Evolutionary conservation across 495 filamentous ascomycete species (phyloP), one percentile per base, ranked within the genome.

Genomic region (Podospora tetraspora): DNA sequence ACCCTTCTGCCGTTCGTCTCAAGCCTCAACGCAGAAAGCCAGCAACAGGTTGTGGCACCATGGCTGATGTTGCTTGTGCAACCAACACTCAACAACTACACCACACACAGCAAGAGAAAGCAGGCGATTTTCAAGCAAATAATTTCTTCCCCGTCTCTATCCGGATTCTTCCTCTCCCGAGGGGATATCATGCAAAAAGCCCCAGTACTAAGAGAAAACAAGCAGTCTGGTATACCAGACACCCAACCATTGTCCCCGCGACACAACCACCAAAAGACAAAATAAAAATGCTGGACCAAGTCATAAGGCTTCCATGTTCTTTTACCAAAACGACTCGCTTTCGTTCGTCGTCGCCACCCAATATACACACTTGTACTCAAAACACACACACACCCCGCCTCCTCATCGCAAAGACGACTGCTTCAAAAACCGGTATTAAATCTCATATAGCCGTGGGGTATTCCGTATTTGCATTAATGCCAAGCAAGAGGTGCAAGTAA

Each of bases 351-450:
- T 19, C 19, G 6, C 43, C 43, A n/a, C 19, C 43, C 19, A 13
- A 52, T 52, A 52, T 52, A 52, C 43, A 52, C 37, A 52, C 43
- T 1, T n/a, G 43, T n/a, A n/a, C 43, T 52, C 43, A 52, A 52
- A 52, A 52, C 43, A 52, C 43, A 52, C 16, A n/a, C 43, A n/a
- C 11, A 3, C 43, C 16, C 16, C 19, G 5, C 43, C 5, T 52
- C 43, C 16, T 52, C 43, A 43, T 43, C 43, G 16, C 6, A n/a
- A n/a, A 52, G 43, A 52, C 8, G 43, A 52, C 16, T 59, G 22
- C 61, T 29, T 12, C 27, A 30, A 61, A 21, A 60, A 63, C 64
- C 60, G 68, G 60, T 34, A 67, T 70, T 63, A 66, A 64, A 64
- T 24, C 16, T 64, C 34, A 43, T 27, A 57, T 64, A 64, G 24